Evolutionary conservation across 2,329 filamentous ascomycete species (phyloP), one percentile per base, ranked within the genome.

Genomic region (Penicillium vulpinum): DNA sequence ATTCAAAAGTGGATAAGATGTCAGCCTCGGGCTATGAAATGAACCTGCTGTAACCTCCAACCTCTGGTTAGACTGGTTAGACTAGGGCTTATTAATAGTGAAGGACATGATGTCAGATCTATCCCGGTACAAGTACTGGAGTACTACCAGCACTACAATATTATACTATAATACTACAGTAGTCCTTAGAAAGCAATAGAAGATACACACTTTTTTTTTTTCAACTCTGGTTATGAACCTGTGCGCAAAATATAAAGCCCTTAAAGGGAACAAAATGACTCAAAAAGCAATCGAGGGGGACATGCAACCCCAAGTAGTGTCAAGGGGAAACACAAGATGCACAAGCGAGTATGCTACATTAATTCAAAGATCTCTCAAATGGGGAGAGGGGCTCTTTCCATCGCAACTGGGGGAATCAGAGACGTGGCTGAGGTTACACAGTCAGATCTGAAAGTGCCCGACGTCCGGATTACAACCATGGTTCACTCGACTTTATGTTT

Each of bases 21-120:
- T 60, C 57, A 60, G 59, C 54, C 57, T 59, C 51, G 53, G 58
- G 49, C 28, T 10, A 44, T 28, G 29, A 35, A 22, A n/a, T n/a
- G n/a, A n/a, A n/a, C n/a, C n/a, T n/a, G n/a, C n/a, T 28, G 26
- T 9, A 28, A 28, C 26, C 7, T 9, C 6, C 26, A 28, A 8
- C 26, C 9, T 28, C 26, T 28, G 9, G 36, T 60, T 54, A 53
- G 28, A 45, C n/a, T 4, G n/a, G n/a, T n/a, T n/a, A n/a, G n/a
- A n/a, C n/a, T n/a, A n/a, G 40, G 26, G 44, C 44, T 59, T 53
- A 58, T 56, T 59, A 36, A 36, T 31, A 38, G 45, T 40, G 28
- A 22, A 21, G 49, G 45, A 50, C 24, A 61, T 61, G 59, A 60
- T 60, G 52, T 60, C 58, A 56, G 43, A 38, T n/a, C 35, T 10